A percentile compares a stretch with the other conserved stretches of the same genome.
phyloP scores from a whole-genome alignment of 306 rosid genomes.

The Dryas alaskensis region DNA sequence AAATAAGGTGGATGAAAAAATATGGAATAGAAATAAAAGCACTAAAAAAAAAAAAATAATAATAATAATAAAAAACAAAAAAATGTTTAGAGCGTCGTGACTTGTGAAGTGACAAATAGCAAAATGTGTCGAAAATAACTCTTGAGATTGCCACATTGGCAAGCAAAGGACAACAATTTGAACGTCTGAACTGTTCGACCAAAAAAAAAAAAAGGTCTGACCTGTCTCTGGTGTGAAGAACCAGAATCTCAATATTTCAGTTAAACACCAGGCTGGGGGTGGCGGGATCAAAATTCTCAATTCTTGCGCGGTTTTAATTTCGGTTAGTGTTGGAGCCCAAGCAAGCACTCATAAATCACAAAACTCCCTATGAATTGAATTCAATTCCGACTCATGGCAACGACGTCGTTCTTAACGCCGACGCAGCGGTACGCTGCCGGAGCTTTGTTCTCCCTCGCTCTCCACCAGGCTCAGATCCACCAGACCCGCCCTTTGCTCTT shows the following conservation, averaged over 20 bases:
- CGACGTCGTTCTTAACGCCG: conserved; percentile 54
- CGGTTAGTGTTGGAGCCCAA: background rate
- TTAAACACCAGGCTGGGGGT: background rate
- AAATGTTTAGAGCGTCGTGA: background rate
- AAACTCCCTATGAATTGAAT: background rate
- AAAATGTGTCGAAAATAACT: background rate
- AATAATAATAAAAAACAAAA: no score
- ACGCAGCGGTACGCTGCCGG: conserved; percentile 77
- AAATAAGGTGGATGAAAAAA: no score
- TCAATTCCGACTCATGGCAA: conserved; percentile 24
- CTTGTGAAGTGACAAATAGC: background rate
- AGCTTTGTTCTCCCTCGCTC: conserved; percentile 63
- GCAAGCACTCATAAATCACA: background rate
- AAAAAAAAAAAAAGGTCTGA: background rate
- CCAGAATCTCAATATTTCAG: background rate
- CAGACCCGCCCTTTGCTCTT: conserved; percentile 48
- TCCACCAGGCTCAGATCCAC: conserved; percentile 65
- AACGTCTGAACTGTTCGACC: no score
- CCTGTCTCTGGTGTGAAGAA: background rate
- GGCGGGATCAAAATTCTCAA: background rate
- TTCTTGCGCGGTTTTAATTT: background rate
- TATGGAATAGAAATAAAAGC: no score
- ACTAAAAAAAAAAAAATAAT: no score
- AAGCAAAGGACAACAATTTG: background rate
- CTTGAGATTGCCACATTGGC: background rate